Evolutionary conservation across 768 basidiomycete species (phyloP), one percentile per base, ranked within the genome.

Genomic region (Rhizopogon sp.): DNA sequence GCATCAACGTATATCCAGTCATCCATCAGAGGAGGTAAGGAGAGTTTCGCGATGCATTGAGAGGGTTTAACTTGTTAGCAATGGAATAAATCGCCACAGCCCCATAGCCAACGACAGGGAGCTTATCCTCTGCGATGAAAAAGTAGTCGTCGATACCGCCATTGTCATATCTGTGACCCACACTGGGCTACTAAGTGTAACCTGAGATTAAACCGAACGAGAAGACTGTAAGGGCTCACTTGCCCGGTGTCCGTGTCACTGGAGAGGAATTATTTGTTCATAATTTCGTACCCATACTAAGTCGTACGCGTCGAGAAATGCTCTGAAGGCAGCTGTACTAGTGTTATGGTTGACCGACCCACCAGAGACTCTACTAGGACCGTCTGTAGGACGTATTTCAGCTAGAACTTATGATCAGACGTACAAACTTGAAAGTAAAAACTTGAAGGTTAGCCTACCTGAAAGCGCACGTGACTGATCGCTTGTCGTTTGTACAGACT

Each of bases 81-180:
- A 83, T 81, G 2, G 67, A 73, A 59, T 76, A 82, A 8, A 80
- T 74, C 57, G 79, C 78, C 53, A 82, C 76, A 55, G 64, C 66
- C 1, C 1, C 79, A 80, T 9, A 69, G 5, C 77, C 76, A 3
- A 74, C 69, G 20, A 82, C 63, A 42, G 82, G 72, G 54, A 81
- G 79, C 0, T 74, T 68, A 31, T 74, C 65, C 20, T 71, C 66
- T 2, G 76, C 73, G n/a, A 82, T 65, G 57, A 82, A 79, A 0
- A 74, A 76, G 56, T 82, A 82, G 55, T 83, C 81, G 56, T 80
- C 78, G 39, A 82, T 81, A 4, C 76, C 76, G 1, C 73, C 66
- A 25, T 60, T 25, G 22, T 25, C 22, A 25, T 25, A 25, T 25
- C 22, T 25, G 22, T 25, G 22, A 25, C 22, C 22, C 22, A 25